Evolutionary conservation across 768 basidiomycete genomes (phyloP).

Genomic region (Austroboletus eburneus): DNA sequence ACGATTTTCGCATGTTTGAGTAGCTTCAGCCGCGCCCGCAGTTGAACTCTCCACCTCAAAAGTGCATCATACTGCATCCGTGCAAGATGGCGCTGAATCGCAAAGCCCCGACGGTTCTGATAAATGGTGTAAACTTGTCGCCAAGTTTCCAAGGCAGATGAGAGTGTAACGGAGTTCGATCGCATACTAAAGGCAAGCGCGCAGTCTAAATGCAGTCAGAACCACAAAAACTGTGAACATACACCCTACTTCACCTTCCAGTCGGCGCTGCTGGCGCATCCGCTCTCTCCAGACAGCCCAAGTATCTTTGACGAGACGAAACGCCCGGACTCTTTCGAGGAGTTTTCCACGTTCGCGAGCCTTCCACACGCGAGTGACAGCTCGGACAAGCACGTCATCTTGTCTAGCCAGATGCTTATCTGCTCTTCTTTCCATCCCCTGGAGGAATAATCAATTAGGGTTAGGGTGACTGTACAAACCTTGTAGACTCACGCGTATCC

Average conservation of each 20-base stretch:
- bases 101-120: constrained; percentile 45
- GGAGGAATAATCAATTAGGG: constrained; percentile 14
- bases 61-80: constrained; percentile 42
- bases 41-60: constrained; percentile 51
- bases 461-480: background rate
- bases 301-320: constrained; percentile 41
- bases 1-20: constrained; percentile 53
- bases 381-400: constrained; percentile 55
- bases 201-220: constrained; percentile 34
- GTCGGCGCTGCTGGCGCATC: constrained; percentile 35
- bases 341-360: constrained; percentile 60
- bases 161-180: constrained; percentile 36
- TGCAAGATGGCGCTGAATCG: constrained; percentile 36
- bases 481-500: constrained; percentile 43
- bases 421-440: constrained; percentile 57
- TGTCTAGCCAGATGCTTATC: constrained; percentile 53
- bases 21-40: constrained; percentile 47
- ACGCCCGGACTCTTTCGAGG: constrained; percentile 48
- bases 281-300: constrained; percentile 51
- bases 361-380: constrained; percentile 61
- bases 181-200: constrained; percentile 50
- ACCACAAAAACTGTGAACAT: background rate
- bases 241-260: constrained; percentile 42
- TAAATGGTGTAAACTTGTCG: constrained; percentile 37
- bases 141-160: constrained; percentile 44